These are phyloP conservation scores for Ophiocordyceps unilateralis DNA, from an alignment of 2,329 filamentous ascomycete genomes.

Conservation along the genomic window DNA sequence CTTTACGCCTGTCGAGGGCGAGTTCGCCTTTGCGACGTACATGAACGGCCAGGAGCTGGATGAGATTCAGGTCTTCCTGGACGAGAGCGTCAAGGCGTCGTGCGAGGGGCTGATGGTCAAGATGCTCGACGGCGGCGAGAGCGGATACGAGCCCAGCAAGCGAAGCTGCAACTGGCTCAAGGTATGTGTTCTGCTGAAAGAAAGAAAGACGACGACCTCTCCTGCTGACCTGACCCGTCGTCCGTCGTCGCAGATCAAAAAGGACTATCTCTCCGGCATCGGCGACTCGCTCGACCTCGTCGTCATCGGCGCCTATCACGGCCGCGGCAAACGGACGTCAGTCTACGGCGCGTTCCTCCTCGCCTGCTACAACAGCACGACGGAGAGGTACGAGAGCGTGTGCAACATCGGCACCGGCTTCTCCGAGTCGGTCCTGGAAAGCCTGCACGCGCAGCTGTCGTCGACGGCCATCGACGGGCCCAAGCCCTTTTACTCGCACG, in stretches of 20 bases:
- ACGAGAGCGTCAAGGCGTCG: constrained; percentile 87
- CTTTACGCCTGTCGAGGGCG: constrained; percentile 66
- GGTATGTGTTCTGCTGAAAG: no score
- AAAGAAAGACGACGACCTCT: constrained; percentile 3
- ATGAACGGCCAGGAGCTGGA: constrained; percentile 82
- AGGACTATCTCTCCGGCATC: constrained; percentile 86
- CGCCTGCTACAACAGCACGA: constrained; percentile 72
- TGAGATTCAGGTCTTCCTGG: constrained; percentile 80
- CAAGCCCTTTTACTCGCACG: constrained; percentile 91
- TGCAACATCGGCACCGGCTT: constrained; percentile 99
- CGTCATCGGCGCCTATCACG: constrained; percentile 84
- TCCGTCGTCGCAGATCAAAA: constrained; percentile 55
- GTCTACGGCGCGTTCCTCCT: constrained; percentile 93
- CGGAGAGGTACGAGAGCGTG: constrained; percentile 79
- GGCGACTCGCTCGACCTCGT: constrained; percentile 95
- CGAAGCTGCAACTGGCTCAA: constrained; percentile 98
- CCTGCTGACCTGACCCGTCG: not conserved
- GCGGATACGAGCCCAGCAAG: constrained; percentile 89
- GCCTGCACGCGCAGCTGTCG: constrained; percentile 60
- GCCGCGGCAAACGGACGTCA: constrained; percentile 86
- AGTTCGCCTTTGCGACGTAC: constrained; percentile 77
- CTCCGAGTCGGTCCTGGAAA: constrained; percentile 82
- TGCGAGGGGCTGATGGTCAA: constrained; percentile 99
- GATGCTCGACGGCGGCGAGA: constrained; percentile 89
- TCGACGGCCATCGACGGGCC: constrained; percentile 70